Base-by-base conservation (phyloP, 345 rosid species). In the Rhizophora apiculata region DNA sequence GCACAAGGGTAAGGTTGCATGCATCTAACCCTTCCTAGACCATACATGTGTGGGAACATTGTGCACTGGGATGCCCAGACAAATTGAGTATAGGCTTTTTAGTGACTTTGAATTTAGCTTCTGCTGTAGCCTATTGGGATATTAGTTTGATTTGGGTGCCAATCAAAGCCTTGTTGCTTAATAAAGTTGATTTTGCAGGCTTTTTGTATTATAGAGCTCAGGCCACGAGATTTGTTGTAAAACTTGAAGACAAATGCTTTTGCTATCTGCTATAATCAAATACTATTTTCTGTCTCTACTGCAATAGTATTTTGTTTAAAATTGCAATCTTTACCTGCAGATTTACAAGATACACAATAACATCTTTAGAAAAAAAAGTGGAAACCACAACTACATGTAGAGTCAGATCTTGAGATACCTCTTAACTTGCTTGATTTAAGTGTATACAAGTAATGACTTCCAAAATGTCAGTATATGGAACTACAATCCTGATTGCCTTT, bases 401-500 rank as follows among this genome's bases (percentile, higher is more conserved):
- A 95, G 83, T 89, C 98, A 67, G 99, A 95, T 86, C 97, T 95
- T 62, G 99, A 98, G 80, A 88, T 95, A 79, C 96, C 98, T 37
- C 89, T 92, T 76, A 96, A 95, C 83, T 84, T 95, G 73, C 96
- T 95, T 77, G 99, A 95, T 82, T 91, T 95, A 65, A 92, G 93
- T 78, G 89, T 88, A 49, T 92, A 95, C 93, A 95, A 88, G 98
- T 95, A 88, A 65, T 54, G 34, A 79, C 49, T 68, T 74, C 49
- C 52, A 57, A 36, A 31, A 32, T 6, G 36, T 24, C 18, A 30
- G 24, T 73, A 65, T 39, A 16, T 62, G 19, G 37, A 60, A 32
- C 57, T 49, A 32, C 27, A 13, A 26, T 39, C 56, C 73, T 73
- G 64, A 80, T 68, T n/a, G 30, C 64, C 57, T 65, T 62, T n/a